Conservation (phyloP, 2,329 filamentous ascomycete genomes). For the Zalaria obscura region DNA sequence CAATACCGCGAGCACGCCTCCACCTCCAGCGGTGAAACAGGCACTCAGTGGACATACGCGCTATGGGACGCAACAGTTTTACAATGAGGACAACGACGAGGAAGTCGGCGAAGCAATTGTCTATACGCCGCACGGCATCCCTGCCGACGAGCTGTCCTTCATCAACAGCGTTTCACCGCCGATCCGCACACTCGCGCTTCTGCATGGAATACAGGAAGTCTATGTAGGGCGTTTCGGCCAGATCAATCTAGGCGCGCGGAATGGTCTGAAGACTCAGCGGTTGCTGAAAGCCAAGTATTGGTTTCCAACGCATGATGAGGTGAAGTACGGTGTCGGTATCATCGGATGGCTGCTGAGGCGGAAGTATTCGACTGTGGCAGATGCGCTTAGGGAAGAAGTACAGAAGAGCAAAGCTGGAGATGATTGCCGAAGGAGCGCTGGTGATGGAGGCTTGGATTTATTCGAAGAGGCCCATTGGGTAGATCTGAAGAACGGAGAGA, state of each 20-base stretch:
- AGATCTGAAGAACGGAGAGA: slow-evolving; percentile 43
- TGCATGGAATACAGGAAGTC: slow-evolving; percentile 52
- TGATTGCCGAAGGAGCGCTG: slow-evolving; percentile 1
- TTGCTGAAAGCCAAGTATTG: slow-evolving; percentile 44
- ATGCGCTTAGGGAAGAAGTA: slow-evolving; percentile 35
- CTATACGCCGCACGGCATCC: slow-evolving; percentile 51
- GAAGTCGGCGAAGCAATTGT: slow-evolving; percentile 40
- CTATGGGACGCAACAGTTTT: slow-evolving; percentile 8
- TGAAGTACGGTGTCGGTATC: slow-evolving; percentile 44
- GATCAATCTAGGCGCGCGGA: slow-evolving; percentile 49
- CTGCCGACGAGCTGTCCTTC: slow-evolving; percentile 25
- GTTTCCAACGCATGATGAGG: slow-evolving; percentile 52
- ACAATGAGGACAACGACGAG: slow-evolving; percentile 11
- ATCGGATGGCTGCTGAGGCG: slow-evolving; percentile 36
- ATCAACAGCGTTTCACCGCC: slow-evolving; percentile 30
- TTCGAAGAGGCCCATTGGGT: slow-evolving; percentile 33
- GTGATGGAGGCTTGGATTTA: slow-evolving; percentile 13
- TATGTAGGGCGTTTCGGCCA: slow-evolving; percentile 32
- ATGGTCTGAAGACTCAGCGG: slow-evolving; percentile 43
- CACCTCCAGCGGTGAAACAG: slow-evolving; percentile 7
- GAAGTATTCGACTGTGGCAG: slow-evolving; percentile 26
- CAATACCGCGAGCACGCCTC: slow-evolving; percentile 12
- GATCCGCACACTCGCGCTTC: slow-evolving; percentile 40
- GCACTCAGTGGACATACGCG: no score
- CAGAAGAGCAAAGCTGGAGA: slow-evolving; percentile 21